Percentiles rank a stretch among this genome's conserved stretches.
phyloP scores from a whole-genome alignment of 495 filamentous ascomycete genomes.

The Penicillium salamii region DNA sequence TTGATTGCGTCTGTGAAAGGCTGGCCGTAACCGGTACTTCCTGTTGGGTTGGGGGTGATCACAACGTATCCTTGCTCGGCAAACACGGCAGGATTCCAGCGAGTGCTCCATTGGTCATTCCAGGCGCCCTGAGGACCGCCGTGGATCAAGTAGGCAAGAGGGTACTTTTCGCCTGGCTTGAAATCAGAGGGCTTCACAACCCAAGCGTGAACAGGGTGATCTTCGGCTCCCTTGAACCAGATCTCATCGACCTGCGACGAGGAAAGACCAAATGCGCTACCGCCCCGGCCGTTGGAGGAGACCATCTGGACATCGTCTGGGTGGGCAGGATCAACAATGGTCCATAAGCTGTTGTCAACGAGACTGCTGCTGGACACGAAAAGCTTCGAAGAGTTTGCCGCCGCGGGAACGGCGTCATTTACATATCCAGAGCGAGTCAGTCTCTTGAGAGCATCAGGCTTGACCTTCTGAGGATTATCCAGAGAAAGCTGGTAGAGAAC shows the following conservation, averaged over 20 bases:
- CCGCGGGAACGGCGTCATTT: constrained; percentile 52
- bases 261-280: constrained; percentile 66
- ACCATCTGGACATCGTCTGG: constrained; percentile 42
- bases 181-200: constrained; percentile 81
- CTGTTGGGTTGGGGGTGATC: constrained; percentile 84
- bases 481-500: constrained; percentile 62
- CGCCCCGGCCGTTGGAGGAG: constrained; percentile 67
- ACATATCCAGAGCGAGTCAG: constrained; percentile 63
- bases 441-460: constrained; percentile 48
- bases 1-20: constrained; percentile 72
- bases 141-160: constrained; percentile 79
- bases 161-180: constrained; percentile 70
- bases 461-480: constrained; percentile 48
- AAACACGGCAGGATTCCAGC: constrained; percentile 90
- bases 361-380: constrained; percentile 65
- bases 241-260: constrained; percentile 63
- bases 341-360: constrained; percentile 67
- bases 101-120: constrained; percentile 78
- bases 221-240: constrained; percentile 63
- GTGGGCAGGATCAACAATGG: constrained; percentile 51
- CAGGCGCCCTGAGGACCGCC: constrained; percentile 87
- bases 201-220: constrained; percentile 69
- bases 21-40: constrained; percentile 83
- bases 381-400: constrained; percentile 46
- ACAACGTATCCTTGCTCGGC: constrained; percentile 91